Evolutionary conservation across 163 green algal species (phyloP).

Genomic region (Smithsoniella earleae): DNA sequence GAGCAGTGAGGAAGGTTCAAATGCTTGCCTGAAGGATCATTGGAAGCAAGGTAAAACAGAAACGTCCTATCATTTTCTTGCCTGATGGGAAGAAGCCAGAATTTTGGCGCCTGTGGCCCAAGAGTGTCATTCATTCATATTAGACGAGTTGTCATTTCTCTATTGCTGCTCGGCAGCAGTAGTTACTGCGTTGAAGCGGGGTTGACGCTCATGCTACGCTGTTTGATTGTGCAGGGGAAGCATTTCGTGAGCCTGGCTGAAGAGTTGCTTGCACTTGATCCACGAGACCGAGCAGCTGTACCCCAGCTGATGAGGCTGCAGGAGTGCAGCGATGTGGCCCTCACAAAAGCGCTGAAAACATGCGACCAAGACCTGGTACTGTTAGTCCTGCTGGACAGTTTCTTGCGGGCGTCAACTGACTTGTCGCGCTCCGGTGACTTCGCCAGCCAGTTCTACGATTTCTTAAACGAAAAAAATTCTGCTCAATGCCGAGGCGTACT

Average conservation of each 20-base stretch:
- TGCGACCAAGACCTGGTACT: background rate
- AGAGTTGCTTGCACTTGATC: constrained; percentile 22
- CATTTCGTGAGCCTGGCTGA: constrained; percentile 3
- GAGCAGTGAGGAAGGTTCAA: too few relatives aligned
- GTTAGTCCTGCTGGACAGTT: constrained; percentile 28
- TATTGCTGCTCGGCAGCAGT: too few relatives aligned
- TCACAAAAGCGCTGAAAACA: constrained; percentile 11
- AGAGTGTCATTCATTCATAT: too few relatives aligned
- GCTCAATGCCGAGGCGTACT: background rate
- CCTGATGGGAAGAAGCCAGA: too few relatives aligned
- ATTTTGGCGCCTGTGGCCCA: too few relatives aligned
- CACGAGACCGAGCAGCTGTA: constrained; percentile 5
- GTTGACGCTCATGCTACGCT: too few relatives aligned
- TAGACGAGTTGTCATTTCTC: too few relatives aligned
- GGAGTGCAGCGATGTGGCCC: background rate
- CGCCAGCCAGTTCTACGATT: constrained; percentile 23
- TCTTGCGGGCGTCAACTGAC: background rate
- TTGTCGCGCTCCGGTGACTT: background rate
- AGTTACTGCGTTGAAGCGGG: too few relatives aligned
- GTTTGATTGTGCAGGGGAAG: background rate
- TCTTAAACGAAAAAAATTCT: background rate
- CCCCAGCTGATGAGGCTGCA: constrained; percentile 29
- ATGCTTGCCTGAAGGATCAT: too few relatives aligned
- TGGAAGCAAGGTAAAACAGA: too few relatives aligned
- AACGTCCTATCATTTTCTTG: too few relatives aligned